Evolutionary conservation across 805 yeast species (phyloP).

Genomic region (Aciculoconidium aculeatum): DNA sequence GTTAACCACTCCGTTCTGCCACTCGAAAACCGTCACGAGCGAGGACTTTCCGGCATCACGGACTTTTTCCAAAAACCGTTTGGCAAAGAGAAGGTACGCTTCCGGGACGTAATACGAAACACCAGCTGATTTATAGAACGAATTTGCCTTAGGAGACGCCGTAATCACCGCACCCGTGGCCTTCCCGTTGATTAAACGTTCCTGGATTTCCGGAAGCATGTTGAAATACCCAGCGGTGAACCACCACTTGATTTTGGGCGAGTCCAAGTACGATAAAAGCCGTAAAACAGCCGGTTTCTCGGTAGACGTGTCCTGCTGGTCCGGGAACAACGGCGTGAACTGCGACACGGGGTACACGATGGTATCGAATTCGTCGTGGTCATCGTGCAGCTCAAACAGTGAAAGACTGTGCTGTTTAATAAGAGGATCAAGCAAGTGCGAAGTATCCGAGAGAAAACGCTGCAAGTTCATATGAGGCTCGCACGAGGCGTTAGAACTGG

Average conservation of each 20-base stretch:
- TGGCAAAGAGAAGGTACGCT: constrained; percentile 76
- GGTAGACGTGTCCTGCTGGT: constrained; percentile 60
- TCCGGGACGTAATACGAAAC: constrained; percentile 76
- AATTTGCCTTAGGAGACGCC: constrained; percentile 91
- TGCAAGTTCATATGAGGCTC: constrained; percentile 58
- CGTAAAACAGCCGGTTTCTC: constrained; percentile 69
- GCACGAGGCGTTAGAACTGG: constrained; percentile 53
- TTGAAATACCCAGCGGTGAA: constrained; percentile 97
- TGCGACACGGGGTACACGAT: constrained; percentile 88
- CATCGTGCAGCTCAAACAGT: constrained; percentile 27
- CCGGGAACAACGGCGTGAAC: constrained; percentile 71
- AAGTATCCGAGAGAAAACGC: constrained; percentile 51
- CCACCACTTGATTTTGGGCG: constrained; percentile 61
- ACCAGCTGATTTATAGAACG: constrained; percentile 82
- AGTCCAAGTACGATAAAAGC: constrained; percentile 51
- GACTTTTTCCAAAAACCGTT: constrained; percentile 56
- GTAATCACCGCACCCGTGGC: constrained; percentile 73
- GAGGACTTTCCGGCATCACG: constrained; percentile 32
- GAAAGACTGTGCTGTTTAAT: constrained; percentile 39
- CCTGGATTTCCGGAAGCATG: constrained; percentile 69
- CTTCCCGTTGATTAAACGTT: constrained; percentile 48
- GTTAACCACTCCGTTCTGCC: constrained; percentile 84
- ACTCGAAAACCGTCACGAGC: constrained; percentile 61
- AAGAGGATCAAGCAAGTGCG: constrained; percentile 52
- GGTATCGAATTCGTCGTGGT: constrained; percentile 43